Conservation (phyloP, 2,329 filamentous ascomycete species). For the Diaporthe sp. region DNA sequence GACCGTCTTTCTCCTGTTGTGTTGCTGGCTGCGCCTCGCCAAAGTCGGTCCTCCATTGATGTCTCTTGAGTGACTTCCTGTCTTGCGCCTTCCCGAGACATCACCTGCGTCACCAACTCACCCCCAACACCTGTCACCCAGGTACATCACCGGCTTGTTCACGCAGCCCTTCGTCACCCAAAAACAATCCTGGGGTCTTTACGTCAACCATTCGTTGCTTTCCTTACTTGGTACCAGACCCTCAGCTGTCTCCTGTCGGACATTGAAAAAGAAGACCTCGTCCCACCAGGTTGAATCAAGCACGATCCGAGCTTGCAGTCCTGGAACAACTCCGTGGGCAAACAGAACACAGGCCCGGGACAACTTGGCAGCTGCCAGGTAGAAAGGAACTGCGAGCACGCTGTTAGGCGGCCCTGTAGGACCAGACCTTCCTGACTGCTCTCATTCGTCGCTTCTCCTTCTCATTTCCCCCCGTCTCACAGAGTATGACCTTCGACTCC, state of each 20-base stretch:
- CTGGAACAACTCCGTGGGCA: neutral
- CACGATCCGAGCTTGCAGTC: neutral
- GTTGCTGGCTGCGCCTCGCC: conserved; percentile 31
- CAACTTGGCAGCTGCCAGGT: neutral
- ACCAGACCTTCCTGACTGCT: neutral
- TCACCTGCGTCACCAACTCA: conserved; percentile 19
- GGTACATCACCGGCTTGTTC: conserved; percentile 10
- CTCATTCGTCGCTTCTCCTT: conserved; percentile 13
- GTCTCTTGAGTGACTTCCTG: conserved; percentile 21
- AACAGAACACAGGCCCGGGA: neutral
- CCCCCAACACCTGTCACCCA: neutral
- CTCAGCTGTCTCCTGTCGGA: conserved; percentile 29
- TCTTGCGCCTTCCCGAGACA: conserved; percentile 41
- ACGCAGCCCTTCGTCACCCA: conserved; percentile 22
- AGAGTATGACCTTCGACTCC: conserved; percentile 49
- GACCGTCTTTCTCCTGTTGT: neutral
- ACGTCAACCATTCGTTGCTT: conserved; percentile 6
- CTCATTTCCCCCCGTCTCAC: conserved; percentile 36
- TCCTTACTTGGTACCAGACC: neutral
- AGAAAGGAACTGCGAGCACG: conserved; percentile 10
- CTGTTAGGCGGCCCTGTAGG: neutral
- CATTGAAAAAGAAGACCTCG: conserved; percentile 37
- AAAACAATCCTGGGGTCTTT: neutral
- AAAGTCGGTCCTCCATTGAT: conserved; percentile 20
- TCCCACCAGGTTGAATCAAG: conserved; percentile 29